Evolutionary conservation across 345 rosid genomes (phyloP), one percentile per base, ranked within the genome.

Genomic region (Eucalyptus shirleyi): DNA sequence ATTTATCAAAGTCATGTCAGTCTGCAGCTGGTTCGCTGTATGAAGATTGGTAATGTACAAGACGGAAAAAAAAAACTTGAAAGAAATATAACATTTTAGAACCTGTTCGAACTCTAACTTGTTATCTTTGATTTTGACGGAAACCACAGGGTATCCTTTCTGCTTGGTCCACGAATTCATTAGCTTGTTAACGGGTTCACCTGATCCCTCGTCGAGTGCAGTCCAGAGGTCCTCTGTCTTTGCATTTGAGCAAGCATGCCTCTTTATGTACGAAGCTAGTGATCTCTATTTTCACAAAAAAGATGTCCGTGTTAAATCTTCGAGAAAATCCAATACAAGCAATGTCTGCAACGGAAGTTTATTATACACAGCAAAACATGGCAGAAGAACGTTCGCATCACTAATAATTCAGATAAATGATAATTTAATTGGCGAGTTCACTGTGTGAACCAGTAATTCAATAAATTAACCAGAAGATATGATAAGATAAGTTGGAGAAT

Each of bases 101-200:
- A 97, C 99, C 99, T 98, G 99, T 91, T 96, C 98, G 92, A 98
- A 93, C 94, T 96, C 96, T 93, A 98, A 89, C 89, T 95, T 96
- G 88, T 95, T 93, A 91, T 95, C 97, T 85, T 92, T 95, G 49
- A 95, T 51, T 90, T 92, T 93, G 88, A 96, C 97, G 85, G 96
- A 94, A 90, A 98, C 92, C 90, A 98, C 99, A 5, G 99, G 99
- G 91, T 97, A 96, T 65, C 99, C 99, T 88, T 88, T 92, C 89
- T 98, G 99, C 90, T 93, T 95, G 34, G 99, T 98, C 99, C 99
- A 98, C 40, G 96, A 95, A 89, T 93, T 94, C 99, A 98, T 98
- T 86, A 97, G 93, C 93, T 93, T 92, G 94, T 95, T 98, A 88
- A 98, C 98, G 67, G 99, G 98, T 92, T 98, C 95, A 87, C 96